phyloP scores from a whole-genome alignment of 345 rosid genomes.

The Salix exigua region DNA sequence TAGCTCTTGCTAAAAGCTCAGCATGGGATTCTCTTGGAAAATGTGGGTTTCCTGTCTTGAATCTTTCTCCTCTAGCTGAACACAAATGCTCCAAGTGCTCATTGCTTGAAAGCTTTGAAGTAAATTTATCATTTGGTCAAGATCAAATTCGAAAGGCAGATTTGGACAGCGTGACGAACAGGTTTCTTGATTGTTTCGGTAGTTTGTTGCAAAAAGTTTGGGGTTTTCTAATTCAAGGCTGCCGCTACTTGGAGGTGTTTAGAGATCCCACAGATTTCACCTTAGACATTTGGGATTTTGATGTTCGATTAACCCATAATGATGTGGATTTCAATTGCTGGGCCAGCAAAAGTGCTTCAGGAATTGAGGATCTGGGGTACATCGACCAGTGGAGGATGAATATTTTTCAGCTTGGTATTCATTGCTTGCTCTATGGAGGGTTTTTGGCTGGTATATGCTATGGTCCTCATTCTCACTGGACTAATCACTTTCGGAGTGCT shows the following conservation, averaged over 20 bases:
- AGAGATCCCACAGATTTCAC: conserved; percentile 44
- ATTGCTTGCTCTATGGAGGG: conserved; percentile 56
- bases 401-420: conserved; percentile 50
- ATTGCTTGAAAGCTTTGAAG: conserved; percentile 23
- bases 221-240: conserved; percentile 43
- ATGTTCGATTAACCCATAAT: background rate
- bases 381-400: conserved; percentile 20
- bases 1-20: conserved; percentile 37
- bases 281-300: background rate
- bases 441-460: conserved; percentile 45
- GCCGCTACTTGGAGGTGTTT: conserved; percentile 37
- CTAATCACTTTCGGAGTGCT: conserved; percentile 3
- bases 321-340: conserved; percentile 1
- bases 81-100: conserved; percentile 48
- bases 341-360: conserved; percentile 1
- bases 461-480: conserved; percentile 19
- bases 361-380: conserved; percentile 13
- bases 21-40: conserved; percentile 27
- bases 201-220: conserved; percentile 35
- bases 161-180: conserved; percentile 23
- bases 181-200: conserved; percentile 44
- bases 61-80: conserved; percentile 6
- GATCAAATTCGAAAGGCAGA: conserved; percentile 13
- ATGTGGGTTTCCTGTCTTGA: conserved; percentile 5
- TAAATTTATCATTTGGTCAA: conserved; percentile 4